phyloP scores from a whole-genome alignment of 2,329 filamentous ascomycete species.

The Clonostachys solani region DNA sequence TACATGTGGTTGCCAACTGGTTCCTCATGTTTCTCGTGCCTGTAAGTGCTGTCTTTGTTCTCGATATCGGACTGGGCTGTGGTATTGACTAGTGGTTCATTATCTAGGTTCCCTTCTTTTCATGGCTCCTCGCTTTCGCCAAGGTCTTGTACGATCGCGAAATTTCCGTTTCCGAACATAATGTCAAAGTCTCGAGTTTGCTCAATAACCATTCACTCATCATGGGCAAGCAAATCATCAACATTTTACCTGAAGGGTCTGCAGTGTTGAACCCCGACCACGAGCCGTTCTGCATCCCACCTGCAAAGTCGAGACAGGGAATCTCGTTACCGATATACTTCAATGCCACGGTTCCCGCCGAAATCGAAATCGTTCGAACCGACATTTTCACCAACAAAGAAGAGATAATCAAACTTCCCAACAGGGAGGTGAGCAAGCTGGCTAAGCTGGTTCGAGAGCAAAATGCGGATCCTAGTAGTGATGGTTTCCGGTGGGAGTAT shows the following conservation, averaged over 20 bases:
- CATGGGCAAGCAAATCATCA: conserved; percentile 93
- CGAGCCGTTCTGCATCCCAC: conserved; percentile 69
- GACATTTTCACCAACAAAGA: conserved; percentile 78
- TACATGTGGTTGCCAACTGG: conserved; percentile 71
- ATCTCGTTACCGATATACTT: conserved; percentile 79
- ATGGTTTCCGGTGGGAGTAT: conserved; percentile 66
- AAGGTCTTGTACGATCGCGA: conserved; percentile 91
- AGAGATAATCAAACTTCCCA: conserved; percentile 73
- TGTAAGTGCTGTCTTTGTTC: conserved; percentile 35
- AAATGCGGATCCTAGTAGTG: conserved; percentile 54
- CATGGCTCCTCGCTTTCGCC: conserved; percentile 67
- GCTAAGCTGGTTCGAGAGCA: conserved; percentile 65
- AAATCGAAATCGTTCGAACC: conserved; percentile 83
- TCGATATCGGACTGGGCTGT: neutral
- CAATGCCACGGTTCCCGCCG: conserved; percentile 86
- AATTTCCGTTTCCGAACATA: conserved; percentile 86
- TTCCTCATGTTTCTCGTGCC: conserved; percentile 92
- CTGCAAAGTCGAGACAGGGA: conserved; percentile 48
- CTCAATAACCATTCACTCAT: conserved; percentile 92
- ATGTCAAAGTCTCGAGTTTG: conserved; percentile 82
- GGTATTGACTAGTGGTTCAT: neutral
- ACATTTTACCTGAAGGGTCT: conserved; percentile 94
- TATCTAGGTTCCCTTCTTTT: conserved; percentile 63
- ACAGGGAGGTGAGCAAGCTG: conserved; percentile 70
- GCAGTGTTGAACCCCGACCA: conserved; percentile 82